Evolutionary conservation across 2,329 filamentous ascomycete species (phyloP).

Genomic region (Neofusicoccum ribis): DNA sequence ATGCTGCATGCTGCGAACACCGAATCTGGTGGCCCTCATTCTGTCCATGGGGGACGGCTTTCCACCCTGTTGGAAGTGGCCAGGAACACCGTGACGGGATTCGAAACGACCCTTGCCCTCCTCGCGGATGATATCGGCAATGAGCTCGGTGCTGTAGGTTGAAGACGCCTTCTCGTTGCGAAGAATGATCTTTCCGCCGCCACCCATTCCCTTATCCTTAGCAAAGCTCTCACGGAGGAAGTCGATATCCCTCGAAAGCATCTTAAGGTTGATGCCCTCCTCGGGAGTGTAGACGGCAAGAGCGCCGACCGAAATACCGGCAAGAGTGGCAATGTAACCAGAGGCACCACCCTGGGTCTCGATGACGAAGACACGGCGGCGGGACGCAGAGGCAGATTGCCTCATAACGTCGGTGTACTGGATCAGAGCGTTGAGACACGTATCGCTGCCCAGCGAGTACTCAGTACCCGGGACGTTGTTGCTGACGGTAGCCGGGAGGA

Average conservation of each 20-base stretch:
- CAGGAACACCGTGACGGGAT: conserved; percentile 77
- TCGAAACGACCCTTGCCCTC: conserved; percentile 92
- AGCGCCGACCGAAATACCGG: conserved; percentile 87
- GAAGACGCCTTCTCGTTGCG: conserved; percentile 90
- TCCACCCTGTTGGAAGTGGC: conserved; percentile 92
- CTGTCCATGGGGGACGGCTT: conserved; percentile 95
- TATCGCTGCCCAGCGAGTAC: conserved; percentile 95
- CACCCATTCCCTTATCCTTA: conserved; percentile 81
- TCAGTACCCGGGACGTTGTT: conserved; percentile 99
- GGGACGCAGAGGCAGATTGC: conserved; percentile 91
- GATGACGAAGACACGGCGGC: conserved; percentile 93
- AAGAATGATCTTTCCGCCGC: conserved; percentile 92
- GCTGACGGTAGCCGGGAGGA: conserved; percentile 94
- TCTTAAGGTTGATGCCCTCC: conserved; percentile 90
- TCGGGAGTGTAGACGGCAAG: conserved; percentile 95
- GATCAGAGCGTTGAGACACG: conserved; percentile 91
- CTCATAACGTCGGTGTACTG: conserved; percentile 97
- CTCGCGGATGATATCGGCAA: conserved; percentile 93
- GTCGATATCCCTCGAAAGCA: conserved; percentile 86
- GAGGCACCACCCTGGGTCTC: conserved; percentile 96
- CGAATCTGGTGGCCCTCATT: conserved; percentile 84
- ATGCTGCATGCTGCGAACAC: conserved; percentile 92
- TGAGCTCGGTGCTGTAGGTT: conserved; percentile 88
- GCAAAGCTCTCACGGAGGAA: conserved; percentile 84
- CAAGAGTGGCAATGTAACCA: conserved; percentile 89